Conservation (phyloP, 2,329 filamentous ascomycete genomes). For the Chaetomiaceae sp. region DNA sequence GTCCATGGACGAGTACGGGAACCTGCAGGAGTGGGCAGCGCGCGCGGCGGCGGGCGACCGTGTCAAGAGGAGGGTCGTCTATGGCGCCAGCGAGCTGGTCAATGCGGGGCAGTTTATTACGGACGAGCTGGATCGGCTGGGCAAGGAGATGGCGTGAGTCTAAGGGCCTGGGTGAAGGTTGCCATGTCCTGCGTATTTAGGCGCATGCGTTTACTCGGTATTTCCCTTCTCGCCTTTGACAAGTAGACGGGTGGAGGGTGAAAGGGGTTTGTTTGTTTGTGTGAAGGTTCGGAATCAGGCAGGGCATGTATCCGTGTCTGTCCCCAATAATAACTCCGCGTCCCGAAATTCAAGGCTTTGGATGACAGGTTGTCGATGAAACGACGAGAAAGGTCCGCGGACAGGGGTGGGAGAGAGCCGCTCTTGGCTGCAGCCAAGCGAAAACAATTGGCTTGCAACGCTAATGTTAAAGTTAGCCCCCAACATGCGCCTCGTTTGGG, state of each 20-base stretch:
- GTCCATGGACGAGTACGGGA: constrained; percentile 98
- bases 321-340: too few relatives aligned
- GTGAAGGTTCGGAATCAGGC: too few relatives aligned
- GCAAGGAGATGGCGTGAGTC: constrained; percentile 48
- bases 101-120: constrained; percentile 63
- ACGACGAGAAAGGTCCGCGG: constrained; percentile 1
- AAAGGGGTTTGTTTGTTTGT: too few relatives aligned
- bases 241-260: too few relatives aligned
- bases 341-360: not conserved
- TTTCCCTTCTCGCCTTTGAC: too few relatives aligned
- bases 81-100: constrained; percentile 83
- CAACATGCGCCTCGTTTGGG: too few relatives aligned
- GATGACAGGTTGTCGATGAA: not conserved
- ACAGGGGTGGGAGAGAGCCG: not conserved
- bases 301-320: too few relatives aligned
- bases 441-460: too few relatives aligned
- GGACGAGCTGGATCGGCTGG: constrained; percentile 59
- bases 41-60: constrained; percentile 57
- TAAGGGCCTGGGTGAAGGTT: too few relatives aligned
- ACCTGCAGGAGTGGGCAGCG: constrained; percentile 91
- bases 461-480: too few relatives aligned
- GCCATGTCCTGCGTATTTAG: too few relatives aligned
- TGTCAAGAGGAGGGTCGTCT: constrained; percentile 76
- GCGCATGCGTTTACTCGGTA: too few relatives aligned
- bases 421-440: not conserved